Evolutionary conservation across 2,329 filamentous ascomycete genomes (phyloP).

Genomic region (Microsporum audouinii): DNA sequence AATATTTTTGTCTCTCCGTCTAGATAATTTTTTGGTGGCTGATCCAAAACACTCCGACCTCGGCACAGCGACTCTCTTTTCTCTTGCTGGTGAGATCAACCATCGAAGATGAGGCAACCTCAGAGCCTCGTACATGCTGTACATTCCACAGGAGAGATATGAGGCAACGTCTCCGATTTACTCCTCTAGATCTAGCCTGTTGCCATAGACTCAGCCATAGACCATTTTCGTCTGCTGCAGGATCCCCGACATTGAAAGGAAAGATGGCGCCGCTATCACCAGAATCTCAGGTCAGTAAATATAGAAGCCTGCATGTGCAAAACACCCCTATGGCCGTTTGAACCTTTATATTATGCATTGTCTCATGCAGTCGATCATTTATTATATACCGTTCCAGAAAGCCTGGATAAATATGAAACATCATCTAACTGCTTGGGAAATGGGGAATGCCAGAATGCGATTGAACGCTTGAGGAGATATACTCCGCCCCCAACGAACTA

Average conservation of each 20-base stretch:
- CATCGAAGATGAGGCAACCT: neutral
- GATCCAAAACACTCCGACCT: neutral
- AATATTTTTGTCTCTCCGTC: too few relatives aligned
- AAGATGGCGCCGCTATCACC: slow-evolving; percentile 18
- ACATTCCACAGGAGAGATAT: neutral
- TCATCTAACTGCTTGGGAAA: neutral
- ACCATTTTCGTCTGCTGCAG: neutral
- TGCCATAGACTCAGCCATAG: neutral
- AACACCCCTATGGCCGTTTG: neutral
- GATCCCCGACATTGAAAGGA: slow-evolving; percentile 8
- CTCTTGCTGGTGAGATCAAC: neutral
- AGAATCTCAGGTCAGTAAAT: slow-evolving; percentile 15
- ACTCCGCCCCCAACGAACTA: slow-evolving; percentile 47
- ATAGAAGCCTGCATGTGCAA: neutral
- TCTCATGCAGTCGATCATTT: slow-evolving; percentile 1
- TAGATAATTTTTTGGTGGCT: neutral
- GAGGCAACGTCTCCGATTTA: neutral
- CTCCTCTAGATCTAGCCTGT: neutral
- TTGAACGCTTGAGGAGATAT: slow-evolving; percentile 47
- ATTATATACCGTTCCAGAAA: neutral
- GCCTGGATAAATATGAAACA: neutral
- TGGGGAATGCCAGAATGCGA: slow-evolving; percentile 32
- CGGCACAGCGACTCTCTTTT: neutral
- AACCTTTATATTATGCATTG: neutral
- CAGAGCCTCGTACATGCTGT: neutral